Conservation (phyloP, 352 stramenopile species). For the Phytophthora fragariaefolia region DNA sequence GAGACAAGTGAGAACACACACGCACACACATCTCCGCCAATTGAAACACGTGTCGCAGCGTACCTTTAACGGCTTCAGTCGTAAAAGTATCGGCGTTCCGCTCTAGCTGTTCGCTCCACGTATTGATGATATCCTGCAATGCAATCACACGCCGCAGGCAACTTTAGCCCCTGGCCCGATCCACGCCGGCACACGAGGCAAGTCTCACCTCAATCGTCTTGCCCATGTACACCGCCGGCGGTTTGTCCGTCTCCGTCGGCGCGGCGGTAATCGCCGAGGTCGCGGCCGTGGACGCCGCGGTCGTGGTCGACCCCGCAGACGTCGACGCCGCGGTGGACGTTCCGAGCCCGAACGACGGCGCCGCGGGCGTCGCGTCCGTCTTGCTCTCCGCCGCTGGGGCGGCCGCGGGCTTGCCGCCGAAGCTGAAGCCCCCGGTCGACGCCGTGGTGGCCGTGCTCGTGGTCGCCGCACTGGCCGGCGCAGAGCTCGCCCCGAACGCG, state of each 20-base stretch:
- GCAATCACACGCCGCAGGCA: not conserved
- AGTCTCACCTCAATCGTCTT: constrained; percentile 77
- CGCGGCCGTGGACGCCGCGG: constrained; percentile 23
- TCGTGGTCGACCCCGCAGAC: constrained; percentile 26
- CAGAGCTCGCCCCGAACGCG: constrained; percentile 12
- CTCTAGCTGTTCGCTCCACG: constrained; percentile 90
- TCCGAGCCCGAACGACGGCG: constrained; percentile 38
- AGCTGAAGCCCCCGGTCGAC: constrained; percentile 36
- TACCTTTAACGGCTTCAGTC: constrained; percentile 88
- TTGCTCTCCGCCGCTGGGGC: constrained; percentile 39
- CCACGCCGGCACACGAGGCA: not conserved
- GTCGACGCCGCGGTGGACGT: constrained; percentile 33
- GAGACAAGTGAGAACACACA: constrained; percentile 1
- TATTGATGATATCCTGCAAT: constrained; percentile 86
- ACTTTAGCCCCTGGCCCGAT: too few species aligned
- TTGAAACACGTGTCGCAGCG: not conserved
- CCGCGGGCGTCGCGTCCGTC: constrained; percentile 25
- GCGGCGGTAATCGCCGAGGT: constrained; percentile 42
- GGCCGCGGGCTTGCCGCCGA: constrained; percentile 27
- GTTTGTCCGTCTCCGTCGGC: constrained; percentile 61
- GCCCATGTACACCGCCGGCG: constrained; percentile 85
- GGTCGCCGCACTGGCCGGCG: constrained; percentile 18
- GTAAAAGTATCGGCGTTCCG: constrained; percentile 88
- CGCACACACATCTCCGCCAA: too few species aligned
- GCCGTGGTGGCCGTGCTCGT: not conserved